Conservation (phyloP, 805 yeast species). For the Wickerhamomyces bovis region DNA sequence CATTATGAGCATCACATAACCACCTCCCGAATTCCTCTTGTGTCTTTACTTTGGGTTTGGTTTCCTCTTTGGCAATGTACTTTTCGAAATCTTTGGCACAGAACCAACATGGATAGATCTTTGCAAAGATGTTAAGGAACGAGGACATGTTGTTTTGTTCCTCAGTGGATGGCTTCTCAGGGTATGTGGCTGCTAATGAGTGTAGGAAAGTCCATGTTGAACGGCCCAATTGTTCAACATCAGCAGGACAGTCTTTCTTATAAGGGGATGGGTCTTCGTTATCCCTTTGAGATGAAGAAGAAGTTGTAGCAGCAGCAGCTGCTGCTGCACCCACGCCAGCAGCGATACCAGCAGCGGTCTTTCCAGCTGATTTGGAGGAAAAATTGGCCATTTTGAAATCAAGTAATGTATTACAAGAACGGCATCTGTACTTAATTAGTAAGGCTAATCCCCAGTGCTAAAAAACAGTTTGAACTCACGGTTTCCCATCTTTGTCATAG, state of each 20-base stretch:
- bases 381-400: constrained; percentile 68
- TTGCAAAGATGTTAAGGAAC: constrained; percentile 66
- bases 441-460: not conserved
- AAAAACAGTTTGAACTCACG: constrained; percentile 46
- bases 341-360: constrained; percentile 8
- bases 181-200: constrained; percentile 84
- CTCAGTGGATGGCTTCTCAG: constrained; percentile 52
- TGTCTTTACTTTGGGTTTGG: constrained; percentile 49
- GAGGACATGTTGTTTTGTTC: constrained; percentile 69
- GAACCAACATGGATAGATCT: constrained; percentile 88
- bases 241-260: constrained; percentile 71
- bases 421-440: constrained; percentile 40
- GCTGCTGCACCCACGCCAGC: constrained; percentile 6
- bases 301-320: constrained; percentile 13
- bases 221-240: constrained; percentile 70
- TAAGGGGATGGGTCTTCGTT: constrained; percentile 20
- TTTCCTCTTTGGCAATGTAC: constrained; percentile 43
- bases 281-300: constrained; percentile 9
- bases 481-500: constrained; percentile 87
- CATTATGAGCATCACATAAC: constrained; percentile 94
- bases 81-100: constrained; percentile 81
- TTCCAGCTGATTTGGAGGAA: constrained; percentile 1
- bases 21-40: constrained; percentile 83
- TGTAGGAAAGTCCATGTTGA: constrained; percentile 93
- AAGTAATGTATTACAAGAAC: constrained; percentile 75